Base-by-base conservation (phyloP, 345 rosid genomes). In the Rhizophora mangle region DNA sequence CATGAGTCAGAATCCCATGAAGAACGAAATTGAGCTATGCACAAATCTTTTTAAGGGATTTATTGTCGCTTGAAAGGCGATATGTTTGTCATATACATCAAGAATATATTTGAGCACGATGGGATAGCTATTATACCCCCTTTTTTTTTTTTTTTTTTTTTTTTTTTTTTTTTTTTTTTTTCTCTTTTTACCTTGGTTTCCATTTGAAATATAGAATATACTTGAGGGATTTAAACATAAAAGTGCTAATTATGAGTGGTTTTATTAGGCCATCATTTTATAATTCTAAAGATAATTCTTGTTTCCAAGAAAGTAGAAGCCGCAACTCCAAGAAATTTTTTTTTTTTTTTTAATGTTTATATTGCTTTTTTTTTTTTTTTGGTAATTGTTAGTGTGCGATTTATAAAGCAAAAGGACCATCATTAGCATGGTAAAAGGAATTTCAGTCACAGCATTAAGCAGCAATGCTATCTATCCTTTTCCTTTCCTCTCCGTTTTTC, bases 1-100 rank as follows among this genome's bases (percentile, higher is more conserved):
- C 30, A 7, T 56, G 79, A 75, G 65, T 81, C 80, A 70, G 73
- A 78, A 69, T 68, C 43, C 71, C 82, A 72, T 60, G 54, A 63
- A 6, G 54, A 30, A 43, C 70, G 62, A 51, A 59, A 62, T n/a
- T 24, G 34, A 63, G 36, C 31, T 68, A 43, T 30, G 74, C 56
- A 20, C 65, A 56, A 47, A 18, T 30, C 9, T 21, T 5, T 55
- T 58, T 31, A 57, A 37, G 49, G 51, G 27, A 10, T 55, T 46
- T 39, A 24, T 68, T 26, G 15, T 70, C 71, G 56, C 74, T 76
- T 60, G 75, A 58, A 30, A 9, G 22, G 60, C 9, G 30, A 56
- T 56, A 22, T 39, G 24, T 39, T 60, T 22, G 29, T 47, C 39
- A n/a, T 27, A 3, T 55, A 15, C 62, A 22, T 19, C 16, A 27